Conservation (phyloP, 2,329 filamentous ascomycete species). For the Alternaria consortialis region DNA sequence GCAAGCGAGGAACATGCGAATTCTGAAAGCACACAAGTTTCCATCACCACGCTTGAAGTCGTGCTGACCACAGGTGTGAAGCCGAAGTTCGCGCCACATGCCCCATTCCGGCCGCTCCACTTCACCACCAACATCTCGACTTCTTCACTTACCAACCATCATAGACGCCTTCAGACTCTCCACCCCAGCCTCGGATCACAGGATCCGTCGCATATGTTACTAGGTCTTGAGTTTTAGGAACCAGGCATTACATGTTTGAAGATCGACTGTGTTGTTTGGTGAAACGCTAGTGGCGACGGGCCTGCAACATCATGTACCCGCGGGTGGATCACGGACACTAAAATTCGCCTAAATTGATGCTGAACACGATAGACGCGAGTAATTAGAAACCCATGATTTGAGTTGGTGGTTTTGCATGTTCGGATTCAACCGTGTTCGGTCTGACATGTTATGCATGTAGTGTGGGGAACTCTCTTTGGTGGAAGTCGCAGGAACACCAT, state of each 20-base stretch:
- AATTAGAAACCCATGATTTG: not conserved
- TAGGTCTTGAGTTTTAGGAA: slow-evolving; percentile 8
- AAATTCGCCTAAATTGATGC: not conserved
- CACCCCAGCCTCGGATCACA: not conserved
- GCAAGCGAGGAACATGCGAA: not conserved
- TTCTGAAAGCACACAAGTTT: not conserved
- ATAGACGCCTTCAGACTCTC: not conserved
- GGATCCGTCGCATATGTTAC: slow-evolving; percentile 4
- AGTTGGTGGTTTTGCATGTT: slow-evolving; percentile 16
- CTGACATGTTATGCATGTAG: not conserved
- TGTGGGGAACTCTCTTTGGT: not conserved
- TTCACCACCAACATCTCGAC: slow-evolving; percentile 7
- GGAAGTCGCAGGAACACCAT: not conserved
- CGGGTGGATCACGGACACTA: slow-evolving; percentile 9
- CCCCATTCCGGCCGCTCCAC: slow-evolving; percentile 9
- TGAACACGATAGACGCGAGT: not conserved
- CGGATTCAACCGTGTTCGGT: not conserved
- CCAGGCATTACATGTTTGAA: slow-evolving; percentile 29
- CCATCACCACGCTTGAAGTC: not conserved
- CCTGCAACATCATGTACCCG: slow-evolving; percentile 20
- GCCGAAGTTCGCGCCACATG: slow-evolving; percentile 3
- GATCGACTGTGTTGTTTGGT: slow-evolving; percentile 31
- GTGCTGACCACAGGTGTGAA: not conserved
- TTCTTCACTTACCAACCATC: slow-evolving; percentile 7
- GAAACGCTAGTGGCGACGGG: slow-evolving; percentile 35